phyloP scores from a whole-genome alignment of 1,284 basidiomycete species.

The Cutaneotrichosporon arboriforme region DNA sequence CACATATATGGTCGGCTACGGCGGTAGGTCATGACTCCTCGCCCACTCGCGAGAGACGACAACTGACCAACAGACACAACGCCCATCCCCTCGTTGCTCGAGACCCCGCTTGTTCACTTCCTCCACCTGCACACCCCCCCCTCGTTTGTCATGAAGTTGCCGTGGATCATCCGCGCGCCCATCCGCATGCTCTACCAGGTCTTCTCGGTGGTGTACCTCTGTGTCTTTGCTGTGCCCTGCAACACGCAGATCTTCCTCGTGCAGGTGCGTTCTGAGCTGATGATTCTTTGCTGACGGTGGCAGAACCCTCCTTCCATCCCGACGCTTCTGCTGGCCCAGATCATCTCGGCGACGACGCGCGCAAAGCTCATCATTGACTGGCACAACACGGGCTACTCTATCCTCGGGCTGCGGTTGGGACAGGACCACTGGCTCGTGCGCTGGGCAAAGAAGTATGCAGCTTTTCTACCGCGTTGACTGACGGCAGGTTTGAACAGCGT shows the following conservation, averaged over 20 bases:
- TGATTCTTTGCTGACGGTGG: not conserved
- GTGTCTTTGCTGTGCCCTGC: slow-evolving; percentile 56
- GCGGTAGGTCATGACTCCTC: slow-evolving; percentile 57
- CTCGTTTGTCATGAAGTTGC: slow-evolving; percentile 53
- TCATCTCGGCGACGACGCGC: slow-evolving; percentile 62
- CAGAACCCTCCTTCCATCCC: slow-evolving; percentile 97
- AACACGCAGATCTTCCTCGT: slow-evolving; percentile 83
- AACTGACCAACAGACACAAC: slow-evolving; percentile 58
- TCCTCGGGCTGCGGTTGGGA: slow-evolving; percentile 77
- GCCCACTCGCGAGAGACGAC: too few species aligned
- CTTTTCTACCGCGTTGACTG: not conserved
- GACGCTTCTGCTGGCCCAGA: slow-evolving; percentile 77
- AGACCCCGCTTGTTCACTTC: slow-evolving; percentile 60
- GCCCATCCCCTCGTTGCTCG: slow-evolving; percentile 63
- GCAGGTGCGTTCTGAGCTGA: slow-evolving; percentile 61
- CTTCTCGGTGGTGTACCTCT: slow-evolving; percentile 56
- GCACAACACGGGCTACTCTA: slow-evolving; percentile 96
- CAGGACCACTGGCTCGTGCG: slow-evolving; percentile 62
- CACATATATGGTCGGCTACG: slow-evolving; percentile 80
- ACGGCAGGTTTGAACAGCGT: slow-evolving; percentile 65
- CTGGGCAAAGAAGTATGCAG: slow-evolving; percentile 63
- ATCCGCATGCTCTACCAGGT: slow-evolving; percentile 73
- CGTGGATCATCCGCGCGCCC: slow-evolving; percentile 71
- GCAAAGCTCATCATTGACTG: slow-evolving; percentile 93
- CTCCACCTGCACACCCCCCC: slow-evolving; percentile 66